Evolutionary conservation across 2,329 filamentous ascomycete species (phyloP), one percentile per base, ranked within the genome.

Genomic region (Alternaria brassicae): DNA sequence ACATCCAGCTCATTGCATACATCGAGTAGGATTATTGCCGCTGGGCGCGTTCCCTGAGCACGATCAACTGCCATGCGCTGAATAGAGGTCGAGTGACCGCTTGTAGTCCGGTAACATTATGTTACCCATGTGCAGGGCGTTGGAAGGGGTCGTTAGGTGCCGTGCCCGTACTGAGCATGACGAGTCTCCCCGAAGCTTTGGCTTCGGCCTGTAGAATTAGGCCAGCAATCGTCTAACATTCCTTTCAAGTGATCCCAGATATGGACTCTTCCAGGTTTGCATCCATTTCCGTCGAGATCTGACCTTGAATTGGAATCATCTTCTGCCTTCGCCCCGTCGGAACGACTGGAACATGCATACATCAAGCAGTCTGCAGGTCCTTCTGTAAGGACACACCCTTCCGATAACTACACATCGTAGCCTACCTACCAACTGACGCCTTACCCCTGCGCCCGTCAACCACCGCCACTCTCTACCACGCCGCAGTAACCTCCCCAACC

Each of bases 241-340:
- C 66, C 66, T 63, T 69, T 34, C 19, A 41, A 7, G 47, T 37
- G 27, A 32, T 57, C 60, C 50, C 56, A 57, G 45, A 64, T 37
- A 56, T 60, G 57, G 63, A 67, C 59, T 63, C 56, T 53, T 65
- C 27, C 32, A 45, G 41, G 25, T 61, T 61, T 62, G 60, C 54
- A 60, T 48, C 63, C 67, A 66, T 70, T 63, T 74, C 63, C 66
- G 67, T 65, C 60, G 45, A 67, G 57, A 54, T 59, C 57, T 58
- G 56, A 37, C 53, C 61, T 50, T 58, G 56, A 47, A 39, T 37
- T 48, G 53, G 41, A 45, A 19, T 21, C 27, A 32, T 50, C 51
- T 32, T 60, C 62, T 56, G 57, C 60, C 62, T 70, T 65, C 61
- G 64, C 69, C 65, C 56, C 56, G 48, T 54, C 62, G 55, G 54